A percentile compares a stretch with the other conserved stretches of the same genome.
Evolutionary conservation across 2,329 filamentous ascomycete species (phyloP).

Genomic region (Penicillium sp.): DNA sequence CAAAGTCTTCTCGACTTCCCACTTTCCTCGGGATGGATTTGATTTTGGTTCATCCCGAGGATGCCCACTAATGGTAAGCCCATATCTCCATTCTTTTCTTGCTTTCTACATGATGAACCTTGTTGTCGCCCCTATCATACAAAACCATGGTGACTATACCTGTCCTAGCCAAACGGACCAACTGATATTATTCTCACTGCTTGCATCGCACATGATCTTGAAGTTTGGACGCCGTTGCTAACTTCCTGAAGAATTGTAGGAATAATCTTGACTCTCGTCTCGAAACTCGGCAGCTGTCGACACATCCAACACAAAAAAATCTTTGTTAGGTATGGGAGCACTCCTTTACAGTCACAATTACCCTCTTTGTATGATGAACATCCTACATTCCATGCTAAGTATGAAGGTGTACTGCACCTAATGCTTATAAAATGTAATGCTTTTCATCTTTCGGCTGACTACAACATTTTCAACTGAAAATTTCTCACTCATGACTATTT

Average conservation of each 20-base stretch:
- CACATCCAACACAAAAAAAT: background rate
- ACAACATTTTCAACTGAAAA: constrained; percentile 15
- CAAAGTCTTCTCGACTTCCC: constrained; percentile 7
- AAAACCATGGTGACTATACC: constrained; percentile 54
- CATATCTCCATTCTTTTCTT: constrained; percentile 7
- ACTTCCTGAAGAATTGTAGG: constrained; percentile 21
- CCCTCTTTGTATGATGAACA: constrained; percentile 47
- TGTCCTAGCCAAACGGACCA: constrained; percentile 59
- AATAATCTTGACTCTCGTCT: background rate
- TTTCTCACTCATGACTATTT: constrained; percentile 18
- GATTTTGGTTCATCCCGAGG: constrained; percentile 17
- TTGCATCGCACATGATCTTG: constrained; percentile 9
- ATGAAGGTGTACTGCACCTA: constrained; percentile 50
- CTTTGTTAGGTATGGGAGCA: constrained; percentile 22
- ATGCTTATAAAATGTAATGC: constrained; percentile 55
- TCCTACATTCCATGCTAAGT: constrained; percentile 59
- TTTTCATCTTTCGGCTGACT: constrained; percentile 63
- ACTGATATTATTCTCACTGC: constrained; percentile 40
- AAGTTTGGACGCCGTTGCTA: constrained; percentile 20
- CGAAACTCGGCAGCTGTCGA: background rate
- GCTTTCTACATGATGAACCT: constrained; percentile 50
- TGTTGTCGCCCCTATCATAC: constrained; percentile 62
- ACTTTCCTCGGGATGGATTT: constrained; percentile 18
- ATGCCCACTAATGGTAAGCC: constrained; percentile 27
- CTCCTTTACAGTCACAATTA: constrained; percentile 9